Base-by-base conservation (phyloP, 768 basidiomycete genomes). In the Leucosporidium yakuticum region DNA sequence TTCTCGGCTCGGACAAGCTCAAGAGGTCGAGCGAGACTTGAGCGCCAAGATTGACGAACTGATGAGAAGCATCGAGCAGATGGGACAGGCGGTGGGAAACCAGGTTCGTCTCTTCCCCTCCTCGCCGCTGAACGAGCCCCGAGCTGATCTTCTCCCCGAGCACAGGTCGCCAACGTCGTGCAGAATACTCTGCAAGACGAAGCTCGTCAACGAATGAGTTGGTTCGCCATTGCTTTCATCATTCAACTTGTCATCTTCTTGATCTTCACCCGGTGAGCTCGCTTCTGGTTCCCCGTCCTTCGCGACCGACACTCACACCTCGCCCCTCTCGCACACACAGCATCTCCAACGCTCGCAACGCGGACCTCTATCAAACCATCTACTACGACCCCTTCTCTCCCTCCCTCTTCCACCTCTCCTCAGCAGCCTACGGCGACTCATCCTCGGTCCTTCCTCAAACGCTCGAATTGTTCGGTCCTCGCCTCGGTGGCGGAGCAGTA, bases 331-430 rank as follows among this genome's bases (percentile, higher is more conserved):
- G 1, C 11, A 17, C 6, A 3, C 2, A 21, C 62, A 70, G 69
- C 3, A 54, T 66, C 54, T 48, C 58, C 39, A 60, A 63, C 48
- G 21, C 62, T 1, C 65, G 50, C 27, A 12, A 58, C 15, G 31
- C 58, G 2, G 29, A 39, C 14, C 62, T 66, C 23, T 63, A 56
- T 32, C 34, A 66, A 11, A 39, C 65, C 21, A 15, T 63, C 17
- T 67, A 70, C 59, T 44, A 63, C 62, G 69, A 70, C 54, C 69
- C 69, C 8, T 63, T 64, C 62, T 54, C 27, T 23, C 31, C 27
- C 20, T 31, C 9, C 27, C 53, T 29, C 53, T 44, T 44, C 39
- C 39, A 44, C 14, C 39, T 44, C 39, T 44, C 39, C 14, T 44
- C 39, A 44, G 39, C 39, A 8, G 39, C 39, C 39, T 44, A 44